Percentiles rank a stretch among this genome's conserved stretches.
Conservation (phyloP, 768 basidiomycete genomes). For the Xerocomus spinulosus region DNA sequence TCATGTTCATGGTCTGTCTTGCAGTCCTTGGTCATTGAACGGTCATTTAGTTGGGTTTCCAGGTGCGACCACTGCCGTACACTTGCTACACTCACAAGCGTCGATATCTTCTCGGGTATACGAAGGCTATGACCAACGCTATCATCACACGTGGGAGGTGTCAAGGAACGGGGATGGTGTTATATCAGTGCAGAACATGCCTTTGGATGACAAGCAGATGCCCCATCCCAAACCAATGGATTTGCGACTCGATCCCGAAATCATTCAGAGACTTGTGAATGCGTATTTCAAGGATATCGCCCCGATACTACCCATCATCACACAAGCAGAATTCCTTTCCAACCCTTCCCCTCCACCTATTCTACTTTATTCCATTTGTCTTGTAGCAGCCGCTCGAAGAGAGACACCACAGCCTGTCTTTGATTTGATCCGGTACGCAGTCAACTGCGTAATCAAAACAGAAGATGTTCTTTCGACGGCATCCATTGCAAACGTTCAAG, state of each 20-base stretch:
- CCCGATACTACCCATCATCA: slow-evolving; percentile 85
- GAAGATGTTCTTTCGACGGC: slow-evolving; percentile 91
- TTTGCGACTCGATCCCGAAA: slow-evolving; percentile 69
- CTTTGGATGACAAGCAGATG: slow-evolving; percentile 50
- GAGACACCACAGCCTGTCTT: slow-evolving; percentile 84
- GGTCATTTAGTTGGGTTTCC: slow-evolving; percentile 32
- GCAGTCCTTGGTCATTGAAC: slow-evolving; percentile 11
- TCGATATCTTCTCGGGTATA: slow-evolving; percentile 81
- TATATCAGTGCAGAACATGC: slow-evolving; percentile 71
- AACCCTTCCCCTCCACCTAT: slow-evolving; percentile 70
- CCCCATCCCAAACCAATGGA: slow-evolving; percentile 61
- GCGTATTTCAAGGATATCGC: slow-evolving; percentile 87
- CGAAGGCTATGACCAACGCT: slow-evolving; percentile 81
- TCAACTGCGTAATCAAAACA: slow-evolving; percentile 80
- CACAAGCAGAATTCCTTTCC: slow-evolving; percentile 81
- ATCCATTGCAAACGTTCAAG: slow-evolving; percentile 82
- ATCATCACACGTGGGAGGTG: slow-evolving; percentile 87
- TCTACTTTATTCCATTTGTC: slow-evolving; percentile 90
- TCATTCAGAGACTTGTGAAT: slow-evolving; percentile 81
- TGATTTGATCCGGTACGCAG: slow-evolving; percentile 80
- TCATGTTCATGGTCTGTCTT: slow-evolving; percentile 55
- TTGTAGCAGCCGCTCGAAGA: slow-evolving; percentile 82
- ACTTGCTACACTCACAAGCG: slow-evolving; percentile 87
- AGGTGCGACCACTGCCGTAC: slow-evolving; percentile 86
- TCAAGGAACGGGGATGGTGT: slow-evolving; percentile 81